These are phyloP conservation scores for Candida ponderosae DNA, from an alignment of 805 yeast genomes.

Conservation along the genomic window DNA sequence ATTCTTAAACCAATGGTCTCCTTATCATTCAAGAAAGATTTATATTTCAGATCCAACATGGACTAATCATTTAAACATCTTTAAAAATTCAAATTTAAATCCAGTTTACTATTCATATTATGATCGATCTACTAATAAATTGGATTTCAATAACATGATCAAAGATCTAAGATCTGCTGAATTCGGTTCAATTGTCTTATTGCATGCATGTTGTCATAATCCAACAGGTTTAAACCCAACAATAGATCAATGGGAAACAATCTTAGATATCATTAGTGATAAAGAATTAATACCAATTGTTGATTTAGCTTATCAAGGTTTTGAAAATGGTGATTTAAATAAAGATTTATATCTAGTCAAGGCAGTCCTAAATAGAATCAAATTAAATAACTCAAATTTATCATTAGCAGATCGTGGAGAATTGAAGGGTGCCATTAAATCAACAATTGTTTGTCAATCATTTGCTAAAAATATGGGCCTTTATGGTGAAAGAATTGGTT, in stretches of 20 bases:
- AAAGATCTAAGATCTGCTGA: slow-evolving; percentile 47
- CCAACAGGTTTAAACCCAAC: slow-evolving; percentile 95
- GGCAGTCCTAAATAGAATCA: slow-evolving; percentile 32
- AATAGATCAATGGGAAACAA: slow-evolving; percentile 69
- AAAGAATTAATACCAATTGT: slow-evolving; percentile 69
- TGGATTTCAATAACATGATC: slow-evolving; percentile 60
- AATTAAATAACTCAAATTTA: slow-evolving; percentile 1
- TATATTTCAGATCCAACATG: slow-evolving; percentile 86
- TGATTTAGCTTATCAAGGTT: slow-evolving; percentile 95
- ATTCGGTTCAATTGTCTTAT: slow-evolving; percentile 56
- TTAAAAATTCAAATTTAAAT: slow-evolving; percentile 62
- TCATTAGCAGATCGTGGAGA: too few relatives aligned
- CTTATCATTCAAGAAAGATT: slow-evolving; percentile 37
- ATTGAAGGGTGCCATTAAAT: slow-evolving; percentile 39
- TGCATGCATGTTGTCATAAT: slow-evolving; percentile 95
- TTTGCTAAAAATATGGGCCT: slow-evolving; percentile 94
- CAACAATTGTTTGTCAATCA: slow-evolving; percentile 71
- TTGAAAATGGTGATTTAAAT: slow-evolving; percentile 77
- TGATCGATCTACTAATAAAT: slow-evolving; percentile 48
- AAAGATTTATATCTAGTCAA: slow-evolving; percentile 58
- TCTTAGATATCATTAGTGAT: slow-evolving; percentile 52
- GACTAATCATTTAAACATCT: slow-evolving; percentile 87
- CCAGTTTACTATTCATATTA: slow-evolving; percentile 65
- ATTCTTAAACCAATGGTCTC: slow-evolving; percentile 56
- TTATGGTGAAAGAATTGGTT: slow-evolving; percentile 93